Conservation (phyloP, 495 filamentous ascomycete genomes). For the Aspergillus incahuasiensis region DNA sequence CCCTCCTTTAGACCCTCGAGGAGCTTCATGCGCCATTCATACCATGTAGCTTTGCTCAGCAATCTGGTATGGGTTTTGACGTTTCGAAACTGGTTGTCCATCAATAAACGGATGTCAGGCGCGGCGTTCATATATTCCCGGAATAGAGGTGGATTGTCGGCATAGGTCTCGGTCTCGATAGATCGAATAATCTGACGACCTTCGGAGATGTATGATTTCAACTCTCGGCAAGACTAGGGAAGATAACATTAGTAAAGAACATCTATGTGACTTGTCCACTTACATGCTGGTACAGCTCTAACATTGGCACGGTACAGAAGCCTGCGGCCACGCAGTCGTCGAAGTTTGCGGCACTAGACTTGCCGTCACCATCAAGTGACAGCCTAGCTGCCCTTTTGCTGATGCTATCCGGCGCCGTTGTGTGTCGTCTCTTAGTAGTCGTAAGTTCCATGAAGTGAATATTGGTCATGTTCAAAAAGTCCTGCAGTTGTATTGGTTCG, state of each 20-base stretch:
- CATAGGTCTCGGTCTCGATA: constrained; percentile 80
- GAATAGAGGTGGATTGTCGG: constrained; percentile 87
- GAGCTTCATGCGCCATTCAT: constrained; percentile 92
- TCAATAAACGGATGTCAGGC: constrained; percentile 72
- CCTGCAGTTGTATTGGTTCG: constrained; percentile 77
- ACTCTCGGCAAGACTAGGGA: constrained; percentile 75
- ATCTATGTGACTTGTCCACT: constrained; percentile 26
- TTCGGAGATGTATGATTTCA: constrained; percentile 92
- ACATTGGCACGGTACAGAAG: constrained; percentile 85
- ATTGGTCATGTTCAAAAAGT: constrained; percentile 90
- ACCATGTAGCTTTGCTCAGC: constrained; percentile 92
- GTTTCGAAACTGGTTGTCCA: constrained; percentile 97
- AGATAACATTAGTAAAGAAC: constrained; percentile 32
- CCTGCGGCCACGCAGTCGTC: constrained; percentile 82
- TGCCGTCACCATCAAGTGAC: constrained; percentile 43
- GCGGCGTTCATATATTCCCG: constrained; percentile 85
- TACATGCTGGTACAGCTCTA: constrained; percentile 91
- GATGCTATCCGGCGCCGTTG: constrained; percentile 57
- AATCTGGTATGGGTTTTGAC: constrained; percentile 88
- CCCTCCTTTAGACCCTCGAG: constrained; percentile 78
- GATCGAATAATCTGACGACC: constrained; percentile 80
- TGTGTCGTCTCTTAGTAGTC: constrained; percentile 87
- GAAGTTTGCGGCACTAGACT: constrained; percentile 42
- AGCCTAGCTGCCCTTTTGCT: constrained; percentile 34
- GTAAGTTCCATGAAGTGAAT: constrained; percentile 96